A percentile compares a stretch with the other conserved stretches of the same genome.
Evolutionary conservation across 371 early-diverging fungal species (phyloP).

Genomic region (Dipsacomyces acuminosporus): DNA sequence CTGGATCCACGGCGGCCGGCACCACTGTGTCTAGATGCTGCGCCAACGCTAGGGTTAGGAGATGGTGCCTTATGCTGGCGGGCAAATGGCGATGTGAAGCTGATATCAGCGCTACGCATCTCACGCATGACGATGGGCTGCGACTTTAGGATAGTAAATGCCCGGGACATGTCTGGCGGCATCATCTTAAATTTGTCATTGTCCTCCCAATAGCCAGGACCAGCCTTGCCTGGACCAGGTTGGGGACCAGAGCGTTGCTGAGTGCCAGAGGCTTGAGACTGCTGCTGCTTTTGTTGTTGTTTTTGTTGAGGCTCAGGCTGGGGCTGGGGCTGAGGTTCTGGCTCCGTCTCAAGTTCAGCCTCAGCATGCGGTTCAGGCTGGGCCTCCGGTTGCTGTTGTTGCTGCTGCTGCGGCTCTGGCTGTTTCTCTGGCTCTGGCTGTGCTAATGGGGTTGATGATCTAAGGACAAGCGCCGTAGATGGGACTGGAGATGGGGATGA

Average conservation of each 20-base stretch:
- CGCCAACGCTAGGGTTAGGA: background rate
- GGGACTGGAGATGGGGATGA: no score
- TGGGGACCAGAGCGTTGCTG: background rate
- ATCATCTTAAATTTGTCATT: constrained; percentile 33
- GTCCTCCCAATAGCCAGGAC: constrained; percentile 42
- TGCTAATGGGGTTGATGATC: no score
- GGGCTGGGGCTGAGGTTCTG: no score
- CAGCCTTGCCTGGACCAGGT: constrained; percentile 4
- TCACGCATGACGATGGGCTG: constrained; percentile 41
- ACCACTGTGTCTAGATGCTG: background rate
- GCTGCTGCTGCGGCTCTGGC: background rate
- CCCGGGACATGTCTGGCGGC: constrained; percentile 41
- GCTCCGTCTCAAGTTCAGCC: no score
- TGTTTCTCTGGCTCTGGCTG: background rate
- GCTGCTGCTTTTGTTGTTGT: background rate
- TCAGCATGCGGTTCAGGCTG: no score
- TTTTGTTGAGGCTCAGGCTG: no score
- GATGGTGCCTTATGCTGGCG: constrained; percentile 8
- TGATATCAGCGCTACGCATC: constrained; percentile 35
- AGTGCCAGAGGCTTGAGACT: background rate
- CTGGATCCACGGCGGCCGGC: background rate
- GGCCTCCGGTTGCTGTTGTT: background rate
- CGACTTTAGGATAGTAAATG: constrained; percentile 41
- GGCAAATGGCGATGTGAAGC: constrained; percentile 42
- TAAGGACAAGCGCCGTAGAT: no score